Conservation (phyloP, 2,329 filamentous ascomycete species). For the Neospermospora avenae region DNA sequence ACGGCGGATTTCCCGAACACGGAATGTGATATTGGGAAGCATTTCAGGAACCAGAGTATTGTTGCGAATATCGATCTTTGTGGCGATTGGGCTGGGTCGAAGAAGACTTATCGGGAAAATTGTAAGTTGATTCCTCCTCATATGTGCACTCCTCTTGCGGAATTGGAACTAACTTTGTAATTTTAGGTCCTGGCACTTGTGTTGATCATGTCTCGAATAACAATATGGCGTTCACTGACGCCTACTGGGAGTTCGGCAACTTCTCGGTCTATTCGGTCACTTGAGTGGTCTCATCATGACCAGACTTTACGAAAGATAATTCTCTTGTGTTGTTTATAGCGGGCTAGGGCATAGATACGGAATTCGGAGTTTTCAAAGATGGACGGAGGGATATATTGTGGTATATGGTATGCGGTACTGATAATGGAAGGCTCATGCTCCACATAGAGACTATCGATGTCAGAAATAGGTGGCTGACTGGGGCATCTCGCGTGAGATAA, state of each 20-base stretch:
- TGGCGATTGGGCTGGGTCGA: conserved; percentile 77
- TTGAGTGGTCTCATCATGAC: no score
- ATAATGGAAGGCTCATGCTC: no score
- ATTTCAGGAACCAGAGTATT: conserved; percentile 73
- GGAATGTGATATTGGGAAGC: conserved; percentile 63
- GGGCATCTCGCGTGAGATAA: no score
- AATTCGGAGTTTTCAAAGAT: no score
- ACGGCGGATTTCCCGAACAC: conserved; percentile 48
- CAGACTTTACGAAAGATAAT: no score
- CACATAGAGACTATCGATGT: no score
- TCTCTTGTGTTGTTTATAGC: no score
- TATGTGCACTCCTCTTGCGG: background rate
- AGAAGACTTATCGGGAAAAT: conserved; percentile 30
- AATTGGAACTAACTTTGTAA: background rate
- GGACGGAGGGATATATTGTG: no score
- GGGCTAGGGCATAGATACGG: no score
- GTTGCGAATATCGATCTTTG: conserved; percentile 84
- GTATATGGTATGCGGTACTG: no score
- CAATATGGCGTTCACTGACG: conserved; percentile 28
- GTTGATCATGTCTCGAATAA: conserved; percentile 31
- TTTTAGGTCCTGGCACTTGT: conserved; percentile 27
- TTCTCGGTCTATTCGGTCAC: conserved; percentile 27
- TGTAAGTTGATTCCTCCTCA: conserved; percentile 19
- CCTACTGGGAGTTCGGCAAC: conserved; percentile 33
- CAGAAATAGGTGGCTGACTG: no score